These are phyloP conservation scores for Helianthus tuberosus DNA, from an alignment of 129 eudicot species.

Conservation along the genomic window DNA sequence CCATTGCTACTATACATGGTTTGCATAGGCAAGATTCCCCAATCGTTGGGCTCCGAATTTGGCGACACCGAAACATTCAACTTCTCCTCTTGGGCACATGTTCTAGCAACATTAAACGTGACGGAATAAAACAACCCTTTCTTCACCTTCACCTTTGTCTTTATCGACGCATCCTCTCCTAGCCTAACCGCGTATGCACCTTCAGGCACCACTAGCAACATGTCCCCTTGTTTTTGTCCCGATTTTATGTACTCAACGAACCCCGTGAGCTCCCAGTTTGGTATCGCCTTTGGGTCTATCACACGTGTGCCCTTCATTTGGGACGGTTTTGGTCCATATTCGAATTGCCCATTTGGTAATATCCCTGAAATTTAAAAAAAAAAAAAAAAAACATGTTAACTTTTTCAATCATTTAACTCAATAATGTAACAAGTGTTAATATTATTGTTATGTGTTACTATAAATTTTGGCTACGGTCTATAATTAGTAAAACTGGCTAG, in stretches of 20 bases:
- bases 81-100: constrained; percentile 80
- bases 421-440: neutral
- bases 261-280: constrained; percentile 76
- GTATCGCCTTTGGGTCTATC: constrained; percentile 54
- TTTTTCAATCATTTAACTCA: neutral
- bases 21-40: constrained; percentile 82
- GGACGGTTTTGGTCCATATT: constrained; percentile 69
- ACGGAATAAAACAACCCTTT: constrained; percentile 67
- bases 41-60: constrained; percentile 47
- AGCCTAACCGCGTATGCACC: constrained; percentile 74
- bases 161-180: constrained; percentile 73
- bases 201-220: constrained; percentile 80
- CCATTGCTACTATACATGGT: constrained; percentile 82
- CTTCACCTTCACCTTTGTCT: constrained; percentile 52
- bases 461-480: constrained; percentile 4
- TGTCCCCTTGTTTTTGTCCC: constrained; percentile 82
- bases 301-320: constrained; percentile 71
- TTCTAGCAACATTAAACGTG: constrained; percentile 74
- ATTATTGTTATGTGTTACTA: neutral
- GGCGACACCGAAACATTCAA: constrained; percentile 74
- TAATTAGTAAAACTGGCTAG: constrained; percentile 8
- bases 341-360: constrained; percentile 75
- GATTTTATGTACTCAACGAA: constrained; percentile 79
- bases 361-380: constrained; percentile 46
- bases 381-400: constrained; percentile 1